Percentiles rank a stretch among this genome's conserved stretches.
Evolutionary conservation across 1,284 basidiomycete genomes (phyloP).

Genomic region (Uromyces viciae-fabae): DNA sequence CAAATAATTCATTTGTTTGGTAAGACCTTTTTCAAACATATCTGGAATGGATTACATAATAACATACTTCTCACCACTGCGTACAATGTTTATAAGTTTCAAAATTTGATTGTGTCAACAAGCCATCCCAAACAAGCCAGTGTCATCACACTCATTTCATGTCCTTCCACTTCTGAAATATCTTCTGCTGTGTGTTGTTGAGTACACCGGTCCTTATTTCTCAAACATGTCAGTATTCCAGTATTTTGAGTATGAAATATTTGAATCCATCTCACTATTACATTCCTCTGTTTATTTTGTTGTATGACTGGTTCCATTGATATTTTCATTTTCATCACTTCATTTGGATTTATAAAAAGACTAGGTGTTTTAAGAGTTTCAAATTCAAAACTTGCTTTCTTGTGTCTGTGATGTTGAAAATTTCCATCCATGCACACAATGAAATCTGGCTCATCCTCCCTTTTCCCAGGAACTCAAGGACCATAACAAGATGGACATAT

Average conservation of each 20-base stretch:
- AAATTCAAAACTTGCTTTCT: not conserved
- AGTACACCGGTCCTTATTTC: not conserved
- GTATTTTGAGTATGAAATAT: not conserved
- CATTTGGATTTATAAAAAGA: not conserved
- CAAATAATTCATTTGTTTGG: not conserved
- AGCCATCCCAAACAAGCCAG: conserved; percentile 27
- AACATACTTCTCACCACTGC: not conserved
- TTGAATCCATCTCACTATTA: not conserved
- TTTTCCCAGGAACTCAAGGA: not conserved
- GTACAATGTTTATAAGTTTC: not conserved
- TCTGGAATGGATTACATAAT: too few species aligned
- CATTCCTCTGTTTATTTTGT: not conserved
- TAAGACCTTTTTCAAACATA: too few species aligned
- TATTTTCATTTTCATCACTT: not conserved
- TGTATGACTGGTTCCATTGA: not conserved
- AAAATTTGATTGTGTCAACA: conserved; percentile 6
- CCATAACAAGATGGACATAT: conserved; percentile 9
- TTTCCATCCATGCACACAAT: not conserved
- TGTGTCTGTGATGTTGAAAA: not conserved
- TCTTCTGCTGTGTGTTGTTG: conserved; percentile 8
- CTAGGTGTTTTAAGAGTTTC: not conserved
- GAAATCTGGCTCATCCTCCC: not conserved
- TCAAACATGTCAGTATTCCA: not conserved
- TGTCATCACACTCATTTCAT: conserved; percentile 18
- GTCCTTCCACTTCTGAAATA: not conserved